Conservation (phyloP, 345 rosid genomes). For the Anastatica hierochuntica region DNA sequence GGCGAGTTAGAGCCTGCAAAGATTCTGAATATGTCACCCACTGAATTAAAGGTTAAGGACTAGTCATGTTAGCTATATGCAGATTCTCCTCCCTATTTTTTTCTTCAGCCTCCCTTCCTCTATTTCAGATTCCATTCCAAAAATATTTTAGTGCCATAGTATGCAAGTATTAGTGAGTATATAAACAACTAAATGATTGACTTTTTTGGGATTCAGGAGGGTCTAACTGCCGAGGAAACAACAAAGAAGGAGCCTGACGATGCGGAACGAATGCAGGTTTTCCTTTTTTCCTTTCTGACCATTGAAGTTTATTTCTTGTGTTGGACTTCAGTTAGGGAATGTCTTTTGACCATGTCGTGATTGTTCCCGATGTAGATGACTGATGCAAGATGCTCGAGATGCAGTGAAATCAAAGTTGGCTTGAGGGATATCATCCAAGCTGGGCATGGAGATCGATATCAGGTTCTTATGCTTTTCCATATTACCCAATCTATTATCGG, state of each 20-base stretch:
- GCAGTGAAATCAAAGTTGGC: constrained; percentile 63
- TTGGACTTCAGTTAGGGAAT: background rate
- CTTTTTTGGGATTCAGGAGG: constrained; percentile 50
- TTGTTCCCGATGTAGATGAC: constrained; percentile 42
- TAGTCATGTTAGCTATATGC: background rate
- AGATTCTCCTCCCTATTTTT: background rate
- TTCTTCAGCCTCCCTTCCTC: background rate
- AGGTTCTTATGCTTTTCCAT: constrained; percentile 39
- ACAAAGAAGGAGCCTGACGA: constrained; percentile 81
- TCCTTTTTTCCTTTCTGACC: background rate
- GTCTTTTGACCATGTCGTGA: constrained; percentile 6
- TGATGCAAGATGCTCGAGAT: constrained; percentile 76
- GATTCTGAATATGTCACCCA: constrained; percentile 83
- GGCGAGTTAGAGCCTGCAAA: constrained; percentile 75
- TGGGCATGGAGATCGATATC: constrained; percentile 90
- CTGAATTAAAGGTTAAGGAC: constrained; percentile 62
- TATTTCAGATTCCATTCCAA: background rate
- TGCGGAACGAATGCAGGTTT: constrained; percentile 73
- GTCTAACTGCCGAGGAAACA: constrained; percentile 79
- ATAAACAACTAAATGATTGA: constrained; percentile 3
- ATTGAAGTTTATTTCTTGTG: background rate
- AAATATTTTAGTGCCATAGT: background rate
- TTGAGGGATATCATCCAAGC: constrained; percentile 92
- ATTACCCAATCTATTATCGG: background rate
- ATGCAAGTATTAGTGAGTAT: background rate